Conservation (phyloP, 106 monocot genomes). For the Dioscorea zingiberensis region DNA sequence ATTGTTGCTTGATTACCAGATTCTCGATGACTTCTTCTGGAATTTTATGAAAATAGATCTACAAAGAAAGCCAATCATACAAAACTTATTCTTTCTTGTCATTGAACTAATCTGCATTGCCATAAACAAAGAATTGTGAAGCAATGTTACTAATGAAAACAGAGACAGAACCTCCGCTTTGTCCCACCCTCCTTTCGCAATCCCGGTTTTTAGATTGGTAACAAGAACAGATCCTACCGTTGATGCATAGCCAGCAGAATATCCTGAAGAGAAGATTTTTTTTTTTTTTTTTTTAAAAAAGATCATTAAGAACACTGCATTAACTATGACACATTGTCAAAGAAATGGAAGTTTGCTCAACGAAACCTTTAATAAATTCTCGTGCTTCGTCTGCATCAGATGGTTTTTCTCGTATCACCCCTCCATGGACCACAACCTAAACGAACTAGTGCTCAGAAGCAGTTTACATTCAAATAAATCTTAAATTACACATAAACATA, state of each 20-base stretch:
- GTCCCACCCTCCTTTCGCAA: slow-evolving; percentile 69
- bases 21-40: slow-evolving; percentile 89
- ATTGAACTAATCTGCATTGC: not conserved
- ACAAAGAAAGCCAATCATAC: slow-evolving; percentile 7
- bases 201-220: slow-evolving; percentile 78
- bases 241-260: slow-evolving; percentile 65
- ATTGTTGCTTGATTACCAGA: slow-evolving; percentile 45
- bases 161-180: slow-evolving; percentile 62
- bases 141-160: not conserved
- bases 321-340: not conserved
- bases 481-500: too few relatives aligned
- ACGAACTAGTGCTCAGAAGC: too few relatives aligned
- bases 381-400: slow-evolving; percentile 75
- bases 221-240: slow-evolving; percentile 91
- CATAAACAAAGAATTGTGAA: not conserved
- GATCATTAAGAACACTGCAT: not conserved
- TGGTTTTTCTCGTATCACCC: slow-evolving; percentile 90
- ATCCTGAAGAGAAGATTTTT: slow-evolving; percentile 40
- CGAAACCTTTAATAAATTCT: slow-evolving; percentile 77
- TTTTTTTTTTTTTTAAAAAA: not conserved
- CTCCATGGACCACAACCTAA: slow-evolving; percentile 90
- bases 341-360: not conserved
- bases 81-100: not conserved
- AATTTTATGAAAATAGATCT: slow-evolving; percentile 95
- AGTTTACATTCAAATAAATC: too few relatives aligned